Evolutionary conservation across 176 grass and related monocot species (phyloP), one percentile per base, ranked within the genome.

Genomic region (Alloteropsis semialata): DNA sequence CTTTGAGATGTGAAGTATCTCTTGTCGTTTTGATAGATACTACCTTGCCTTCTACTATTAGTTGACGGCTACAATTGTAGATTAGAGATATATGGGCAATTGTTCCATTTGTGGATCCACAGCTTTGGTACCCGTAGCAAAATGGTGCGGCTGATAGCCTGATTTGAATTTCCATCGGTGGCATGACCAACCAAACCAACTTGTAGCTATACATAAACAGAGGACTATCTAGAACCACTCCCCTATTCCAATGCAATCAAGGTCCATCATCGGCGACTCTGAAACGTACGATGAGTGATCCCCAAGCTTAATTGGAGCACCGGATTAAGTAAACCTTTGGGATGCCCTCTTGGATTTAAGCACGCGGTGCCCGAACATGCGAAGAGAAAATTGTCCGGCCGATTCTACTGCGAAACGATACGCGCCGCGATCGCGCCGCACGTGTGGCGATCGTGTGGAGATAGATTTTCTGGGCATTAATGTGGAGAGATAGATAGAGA

Each of bases 121-220:
- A 33, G 45, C 27, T 61, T 55, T 43, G 19, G 71, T 87, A 16
- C 17, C 2, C 78, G 19, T 68, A 50, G 60, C 59, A 81, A 86
- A 87, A 75, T 69, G 68, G 1, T 8, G 41, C 15, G 36, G 34
- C 14, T 29, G 28, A 48, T 38, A 36, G 11, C 9, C 34, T 34
- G 13, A 9, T 38, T 85, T 85, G 15, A 69, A 78, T 78, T 43
- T 30, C 24, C 3, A 59, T 57, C 5, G 74, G 83, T 77, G 51
- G 62, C 14, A 69, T 77, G 63, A 59, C 49, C n/a, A 77, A 59
- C 74, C 34, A 69, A 77, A 57, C 72, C 46, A 66, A 76, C 50
- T 82, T 68, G 72, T 2, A 32, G 22, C 25, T 7, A 67, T 56
- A 32, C 25, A 29, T n/a, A 19, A 36, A 15, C 28, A 57, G 10